Conservation (phyloP, 441 rosid species). For the Pelargonium myrrhifolium region DNA sequence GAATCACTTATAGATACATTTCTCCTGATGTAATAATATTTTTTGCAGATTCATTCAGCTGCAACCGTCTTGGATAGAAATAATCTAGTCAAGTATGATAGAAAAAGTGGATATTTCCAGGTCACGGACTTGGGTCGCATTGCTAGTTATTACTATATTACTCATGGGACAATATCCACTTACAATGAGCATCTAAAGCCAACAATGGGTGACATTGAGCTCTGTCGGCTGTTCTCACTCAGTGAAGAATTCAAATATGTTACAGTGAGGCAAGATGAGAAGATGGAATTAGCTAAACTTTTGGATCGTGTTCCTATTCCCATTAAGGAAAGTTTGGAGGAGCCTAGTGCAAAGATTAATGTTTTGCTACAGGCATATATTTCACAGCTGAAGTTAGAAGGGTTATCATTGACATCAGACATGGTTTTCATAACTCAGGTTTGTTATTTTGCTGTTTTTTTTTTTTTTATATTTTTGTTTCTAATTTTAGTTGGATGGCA, state of each 20-base stretch:
- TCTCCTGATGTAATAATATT: no score
- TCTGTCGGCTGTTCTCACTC: slow-evolving; percentile 69
- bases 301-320: slow-evolving; percentile 87
- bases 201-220: slow-evolving; percentile 91
- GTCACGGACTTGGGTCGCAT: slow-evolving; percentile 94
- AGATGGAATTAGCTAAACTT: slow-evolving; percentile 94
- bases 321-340: slow-evolving; percentile 88
- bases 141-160: slow-evolving; percentile 87
- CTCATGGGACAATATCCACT: slow-evolving; percentile 87
- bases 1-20: no score
- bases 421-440: slow-evolving; percentile 96
- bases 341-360: slow-evolving; percentile 94
- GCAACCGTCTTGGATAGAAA: slow-evolving; percentile 80
- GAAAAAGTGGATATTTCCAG: slow-evolving; percentile 92
- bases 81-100: slow-evolving; percentile 81
- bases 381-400: slow-evolving; percentile 92
- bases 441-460: slow-evolving; percentile 11
- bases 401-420: slow-evolving; percentile 88
- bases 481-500: no score
- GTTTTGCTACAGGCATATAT: slow-evolving; percentile 92
- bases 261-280: slow-evolving; percentile 94
- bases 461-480: no score
- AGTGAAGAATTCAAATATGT: slow-evolving; percentile 95
- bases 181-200: slow-evolving; percentile 92
- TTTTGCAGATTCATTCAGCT: slow-evolving; percentile 76